phyloP scores from a whole-genome alignment of 1,284 basidiomycete genomes.

The Cutaneotrichosporon sp. region DNA sequence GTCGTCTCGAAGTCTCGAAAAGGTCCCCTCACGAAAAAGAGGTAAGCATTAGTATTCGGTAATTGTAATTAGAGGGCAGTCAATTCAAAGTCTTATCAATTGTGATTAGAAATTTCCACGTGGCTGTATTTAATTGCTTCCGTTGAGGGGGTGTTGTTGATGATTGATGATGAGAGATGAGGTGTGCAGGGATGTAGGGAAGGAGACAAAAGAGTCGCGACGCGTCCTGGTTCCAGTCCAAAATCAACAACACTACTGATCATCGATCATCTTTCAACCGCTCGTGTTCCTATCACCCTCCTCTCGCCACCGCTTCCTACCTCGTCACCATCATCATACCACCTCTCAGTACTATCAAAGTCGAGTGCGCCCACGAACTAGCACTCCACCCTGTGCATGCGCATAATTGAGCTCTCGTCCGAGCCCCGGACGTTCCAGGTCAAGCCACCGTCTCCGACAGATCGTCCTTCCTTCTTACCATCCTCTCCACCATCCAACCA shows the following conservation, averaged over 20 bases:
- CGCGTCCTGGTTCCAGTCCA: no score
- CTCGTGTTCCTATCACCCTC: no score
- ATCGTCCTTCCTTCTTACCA: background rate
- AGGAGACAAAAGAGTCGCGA: no score
- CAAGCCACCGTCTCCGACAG: background rate
- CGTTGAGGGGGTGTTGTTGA: slow-evolving; percentile 1
- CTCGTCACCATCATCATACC: background rate
- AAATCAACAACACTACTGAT: no score
- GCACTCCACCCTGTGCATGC: background rate
- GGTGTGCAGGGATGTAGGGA: background rate
- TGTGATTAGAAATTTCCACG: background rate
- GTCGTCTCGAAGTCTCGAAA: no score
- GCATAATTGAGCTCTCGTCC: background rate
- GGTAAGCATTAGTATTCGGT: no score
- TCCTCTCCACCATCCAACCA: no score
- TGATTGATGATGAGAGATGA: background rate
- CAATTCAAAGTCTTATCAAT: background rate
- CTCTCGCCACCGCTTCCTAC: no score
- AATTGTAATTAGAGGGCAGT: no score
- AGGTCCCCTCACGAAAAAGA: no score
- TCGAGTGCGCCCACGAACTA: background rate
- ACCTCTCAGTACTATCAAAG: no score
- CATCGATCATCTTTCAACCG: background rate
- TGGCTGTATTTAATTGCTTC: background rate
- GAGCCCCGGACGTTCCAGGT: background rate